These are phyloP conservation scores for Phytophthora brassicae DNA, from an alignment of 352 stramenopile species.

Conservation along the genomic window DNA sequence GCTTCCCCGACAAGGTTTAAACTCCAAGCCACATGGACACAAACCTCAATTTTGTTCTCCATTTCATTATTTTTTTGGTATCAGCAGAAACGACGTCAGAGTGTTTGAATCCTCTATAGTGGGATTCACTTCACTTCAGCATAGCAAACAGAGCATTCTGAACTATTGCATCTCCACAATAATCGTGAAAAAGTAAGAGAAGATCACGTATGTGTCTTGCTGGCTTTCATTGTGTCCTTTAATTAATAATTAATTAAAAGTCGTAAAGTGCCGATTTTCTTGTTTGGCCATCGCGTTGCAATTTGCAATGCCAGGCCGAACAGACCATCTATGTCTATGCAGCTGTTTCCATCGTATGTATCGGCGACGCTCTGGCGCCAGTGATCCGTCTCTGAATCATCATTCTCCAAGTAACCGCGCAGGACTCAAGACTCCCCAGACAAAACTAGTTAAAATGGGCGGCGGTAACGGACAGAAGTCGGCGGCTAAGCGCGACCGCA, in stretches of 20 bases:
- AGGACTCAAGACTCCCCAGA: constrained; percentile 16
- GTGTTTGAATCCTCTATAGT: not conserved
- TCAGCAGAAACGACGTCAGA: not conserved
- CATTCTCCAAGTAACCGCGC: constrained; percentile 25
- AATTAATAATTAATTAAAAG: too few species aligned
- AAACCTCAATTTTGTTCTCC: not conserved
- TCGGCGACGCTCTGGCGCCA: constrained; percentile 9
- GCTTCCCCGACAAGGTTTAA: constrained; percentile 51
- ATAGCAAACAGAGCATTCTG: not conserved
- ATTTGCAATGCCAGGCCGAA: constrained; percentile 8
- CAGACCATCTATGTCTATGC: constrained; percentile 27
- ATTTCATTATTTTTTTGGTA: constrained; percentile 5
- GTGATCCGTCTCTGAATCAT: not conserved
- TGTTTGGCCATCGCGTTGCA: too few species aligned
- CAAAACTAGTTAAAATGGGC: constrained; percentile 52
- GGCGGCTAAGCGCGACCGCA: constrained; percentile 78
- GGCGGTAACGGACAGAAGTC: constrained; percentile 86
- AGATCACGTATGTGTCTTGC: too few species aligned
- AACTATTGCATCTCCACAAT: not conserved
- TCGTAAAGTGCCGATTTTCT: constrained; percentile 2
- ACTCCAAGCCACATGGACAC: not conserved
- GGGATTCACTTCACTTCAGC: not conserved
- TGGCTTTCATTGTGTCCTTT: too few species aligned
- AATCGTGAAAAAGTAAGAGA: not conserved
- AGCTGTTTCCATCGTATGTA: not conserved